Evolutionary conservation across 495 filamentous ascomycete genomes (phyloP), one percentile per base, ranked within the genome.

Genomic region (Aspergillus hancockii): DNA sequence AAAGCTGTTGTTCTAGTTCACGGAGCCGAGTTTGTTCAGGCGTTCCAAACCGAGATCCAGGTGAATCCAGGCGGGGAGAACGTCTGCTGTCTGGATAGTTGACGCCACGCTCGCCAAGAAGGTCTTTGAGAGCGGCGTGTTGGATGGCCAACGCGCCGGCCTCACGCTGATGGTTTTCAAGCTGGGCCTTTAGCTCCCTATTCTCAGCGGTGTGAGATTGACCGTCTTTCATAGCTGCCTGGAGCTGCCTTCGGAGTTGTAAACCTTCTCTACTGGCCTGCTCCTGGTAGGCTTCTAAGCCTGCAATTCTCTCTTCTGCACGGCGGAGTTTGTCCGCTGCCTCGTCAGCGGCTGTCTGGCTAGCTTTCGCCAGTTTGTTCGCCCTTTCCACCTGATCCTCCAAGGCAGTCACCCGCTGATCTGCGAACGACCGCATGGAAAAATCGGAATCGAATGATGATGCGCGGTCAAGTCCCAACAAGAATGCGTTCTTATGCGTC

Each of bases 271-370:
- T 82, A 69, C 92, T 97, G 6, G 92, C 86, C 75, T 99, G 94
- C 67, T 97, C 93, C 75, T 99, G 94, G 69, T 97, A 96, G 2
- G 90, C 90, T 73, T 99, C 94, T 6, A 99, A 81, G 3, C 93
- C 93, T 16, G 94, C 95, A 68, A 99, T 97, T 8, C 95, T 84
- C 71, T 96, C 95, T 73, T 98, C 96, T 8, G 94, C 94, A 52
- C 90, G 85, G 10, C 93, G 88, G 34, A 99, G 81, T 70, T 91
- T 96, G 63, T 96, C 92, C 2, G 90, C 85, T 2, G 92, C 92
- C 19, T 81, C 74, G 70, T 99, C 91, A n/a, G 93, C 94, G 52
- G 94, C 92, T 40, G 86, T 79, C 71, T 96, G 92, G 65, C 94
- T 96, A 61, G 90, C 88, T 67, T 87, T 87, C 41, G 92, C 91